phyloP scores from a whole-genome alignment of 352 stramenopile species.

The Globisporangium acanthophoron region DNA sequence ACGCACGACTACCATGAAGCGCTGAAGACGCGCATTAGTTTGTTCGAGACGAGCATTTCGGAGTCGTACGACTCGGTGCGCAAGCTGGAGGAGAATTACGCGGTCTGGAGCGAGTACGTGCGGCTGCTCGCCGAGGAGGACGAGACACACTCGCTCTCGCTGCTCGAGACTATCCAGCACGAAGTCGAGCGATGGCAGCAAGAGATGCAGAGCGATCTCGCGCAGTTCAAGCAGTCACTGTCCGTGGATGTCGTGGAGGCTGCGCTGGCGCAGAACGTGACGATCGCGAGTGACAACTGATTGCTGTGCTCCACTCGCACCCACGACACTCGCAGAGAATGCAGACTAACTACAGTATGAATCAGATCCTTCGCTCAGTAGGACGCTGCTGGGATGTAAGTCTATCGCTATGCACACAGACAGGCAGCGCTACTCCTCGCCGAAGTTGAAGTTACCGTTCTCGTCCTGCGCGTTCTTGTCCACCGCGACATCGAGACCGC shows the following conservation, averaged over 20 bases:
- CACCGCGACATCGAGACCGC: slow-evolving; percentile 58
- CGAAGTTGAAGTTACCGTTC: slow-evolving; percentile 43
- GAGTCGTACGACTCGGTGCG: slow-evolving; percentile 62
- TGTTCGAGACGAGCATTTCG: slow-evolving; percentile 57
- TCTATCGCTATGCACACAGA: slow-evolving; percentile 17
- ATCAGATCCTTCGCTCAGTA: background rate
- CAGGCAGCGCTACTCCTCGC: slow-evolving; percentile 14
- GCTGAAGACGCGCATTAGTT: slow-evolving; percentile 43
- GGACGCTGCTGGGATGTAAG: background rate
- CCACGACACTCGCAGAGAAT: background rate
- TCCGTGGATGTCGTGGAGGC: slow-evolving; percentile 47
- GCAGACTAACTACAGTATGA: background rate
- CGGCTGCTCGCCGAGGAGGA: slow-evolving; percentile 63
- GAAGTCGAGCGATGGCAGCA: slow-evolving; percentile 71
- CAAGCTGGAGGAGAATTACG: slow-evolving; percentile 66
- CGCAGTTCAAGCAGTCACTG: slow-evolving; percentile 55
- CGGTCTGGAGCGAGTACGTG: slow-evolving; percentile 70
- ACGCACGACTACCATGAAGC: slow-evolving; percentile 61
- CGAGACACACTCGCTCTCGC: slow-evolving; percentile 46
- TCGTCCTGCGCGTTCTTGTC: slow-evolving; percentile 79
- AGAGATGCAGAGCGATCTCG: slow-evolving; percentile 65
- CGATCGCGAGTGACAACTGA: background rate
- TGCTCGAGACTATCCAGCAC: slow-evolving; percentile 57
- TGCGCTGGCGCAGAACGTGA: slow-evolving; percentile 24
- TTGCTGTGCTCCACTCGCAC: too few species aligned